Evolutionary conservation across 345 rosid species (phyloP), one percentile per base, ranked within the genome.

Genomic region (Gossypium turneri): DNA sequence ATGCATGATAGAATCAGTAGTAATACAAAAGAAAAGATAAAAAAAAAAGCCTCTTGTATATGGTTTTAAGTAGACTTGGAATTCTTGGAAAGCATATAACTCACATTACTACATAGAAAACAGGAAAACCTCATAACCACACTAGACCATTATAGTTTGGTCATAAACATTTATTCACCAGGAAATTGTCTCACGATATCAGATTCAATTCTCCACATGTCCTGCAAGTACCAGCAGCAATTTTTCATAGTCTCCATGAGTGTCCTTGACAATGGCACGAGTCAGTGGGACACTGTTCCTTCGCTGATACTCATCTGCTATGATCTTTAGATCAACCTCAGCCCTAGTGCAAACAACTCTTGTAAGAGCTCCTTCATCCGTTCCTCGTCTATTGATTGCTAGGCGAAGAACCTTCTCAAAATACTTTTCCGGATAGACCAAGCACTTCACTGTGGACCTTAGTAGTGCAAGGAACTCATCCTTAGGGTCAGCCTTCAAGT

Each of bases 341-440:
- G 94, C 94, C 72, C 93, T 89, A 19, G 89, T 90, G n/a, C 93
- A 77, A 55, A 94, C 85, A 72, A 92, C 82, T 52, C 97, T 87
- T 5, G 97, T 92, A 10, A 94, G 82, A 12, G 86, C 94, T 73
- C 92, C 94, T 89, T 92, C 96, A 64, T 92, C 94, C 1, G 94
- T 94, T 77, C 97, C 98, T 2, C 60, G 75, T 71, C 17, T 92
- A 78, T 92, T 88, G 69, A 94, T 88, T 3, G 96, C 88, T 2
- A 82, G 83, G 41, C 92, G 89, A 67, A 94, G 89, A 59, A 85
- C 85, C 75, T 90, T 88, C 76, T 82, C 89, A 43, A 89, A 92
- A 77, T 88, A 86, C 38, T 73, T 83, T 82, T 88, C 90, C 1
- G 94, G 91, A 29, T 81, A 82, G 64, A 77, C 78, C 81, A 92